A percentile compares a stretch with the other conserved stretches of the same genome.
phyloP scores from a whole-genome alignment of 2,329 filamentous ascomycete genomes.

The Penicillium sp. region DNA sequence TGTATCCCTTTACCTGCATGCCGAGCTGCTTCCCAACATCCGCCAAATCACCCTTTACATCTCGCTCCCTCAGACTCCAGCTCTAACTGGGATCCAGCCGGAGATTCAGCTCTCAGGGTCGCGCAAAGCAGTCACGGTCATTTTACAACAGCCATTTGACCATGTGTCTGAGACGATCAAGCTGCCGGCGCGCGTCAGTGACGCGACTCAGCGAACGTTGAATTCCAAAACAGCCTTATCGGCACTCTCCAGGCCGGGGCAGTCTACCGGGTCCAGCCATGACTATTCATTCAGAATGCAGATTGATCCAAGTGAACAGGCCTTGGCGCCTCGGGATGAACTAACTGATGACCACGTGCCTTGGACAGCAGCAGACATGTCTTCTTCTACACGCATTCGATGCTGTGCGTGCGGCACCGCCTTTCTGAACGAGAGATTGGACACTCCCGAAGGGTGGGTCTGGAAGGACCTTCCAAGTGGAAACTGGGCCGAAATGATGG shows the following conservation, averaged over 20 bases:
- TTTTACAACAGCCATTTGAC: conserved; percentile 30
- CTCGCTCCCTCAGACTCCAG: conserved; percentile 38
- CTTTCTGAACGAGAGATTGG: conserved; percentile 24
- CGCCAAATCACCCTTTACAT: conserved; percentile 59
- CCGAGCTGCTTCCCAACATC: conserved; percentile 61
- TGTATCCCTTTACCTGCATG: conserved; percentile 49
- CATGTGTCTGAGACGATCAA: conserved; percentile 43
- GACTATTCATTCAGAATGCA: conserved; percentile 57
- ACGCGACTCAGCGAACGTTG: conserved; percentile 26
- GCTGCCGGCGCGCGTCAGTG: conserved; percentile 44
- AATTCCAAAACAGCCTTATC: conserved; percentile 3
- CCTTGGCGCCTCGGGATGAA: conserved; percentile 18
- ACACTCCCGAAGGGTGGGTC: conserved; percentile 36
- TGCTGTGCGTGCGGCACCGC: conserved; percentile 39
- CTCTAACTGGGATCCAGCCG: conserved; percentile 11
- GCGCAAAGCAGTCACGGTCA: conserved; percentile 35
- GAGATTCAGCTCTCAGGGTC: conserved; percentile 36
- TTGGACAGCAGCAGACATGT: conserved; percentile 42
- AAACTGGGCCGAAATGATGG: conserved; percentile 99
- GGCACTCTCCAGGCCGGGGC: conserved; percentile 1
- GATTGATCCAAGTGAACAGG: conserved; percentile 42
- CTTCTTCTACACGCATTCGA: conserved; percentile 28
- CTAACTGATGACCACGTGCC: conserved; percentile 35
- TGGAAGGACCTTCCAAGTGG: conserved; percentile 97
- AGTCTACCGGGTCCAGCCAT: conserved; percentile 25